phyloP scores from a whole-genome alignment of 148 eudicot genomes.

The Heliosperma pusillum region DNA sequence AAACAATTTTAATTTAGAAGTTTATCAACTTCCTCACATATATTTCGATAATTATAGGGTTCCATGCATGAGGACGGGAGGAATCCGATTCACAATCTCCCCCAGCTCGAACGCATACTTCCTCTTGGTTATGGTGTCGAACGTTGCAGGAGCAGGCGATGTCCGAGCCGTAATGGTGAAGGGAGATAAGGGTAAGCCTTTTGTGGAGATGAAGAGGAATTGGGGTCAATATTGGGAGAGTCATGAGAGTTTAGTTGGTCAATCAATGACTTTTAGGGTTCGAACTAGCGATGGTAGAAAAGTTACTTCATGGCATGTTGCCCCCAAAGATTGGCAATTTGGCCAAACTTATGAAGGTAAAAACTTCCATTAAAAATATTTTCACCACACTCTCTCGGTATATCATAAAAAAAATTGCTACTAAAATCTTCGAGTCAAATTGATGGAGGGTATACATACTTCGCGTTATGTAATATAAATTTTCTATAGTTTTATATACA shows the following conservation, averaged over 20 bases:
- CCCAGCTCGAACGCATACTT: constrained; percentile 47
- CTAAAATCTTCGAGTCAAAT: no score
- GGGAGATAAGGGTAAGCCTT: constrained; percentile 39
- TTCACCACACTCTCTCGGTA: no score
- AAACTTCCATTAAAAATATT: constrained; percentile 30
- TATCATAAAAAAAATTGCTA: no score
- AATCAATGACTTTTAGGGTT: constrained; percentile 48
- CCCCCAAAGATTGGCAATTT: constrained; percentile 51
- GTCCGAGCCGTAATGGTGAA: constrained; percentile 42
- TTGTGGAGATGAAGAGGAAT: constrained; percentile 48
- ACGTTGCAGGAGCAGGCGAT: constrained; percentile 80
- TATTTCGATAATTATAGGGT: constrained; percentile 36
- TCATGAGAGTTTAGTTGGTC: constrained; percentile 37
- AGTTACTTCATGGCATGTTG: constrained; percentile 42
- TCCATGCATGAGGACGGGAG: constrained; percentile 61
- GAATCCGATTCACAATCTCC: constrained; percentile 58
- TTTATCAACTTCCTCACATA: no score
- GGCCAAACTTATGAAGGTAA: constrained; percentile 66
- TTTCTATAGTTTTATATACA: no score
- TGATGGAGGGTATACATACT: no score
- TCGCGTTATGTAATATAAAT: no score
- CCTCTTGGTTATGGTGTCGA: constrained; percentile 47
- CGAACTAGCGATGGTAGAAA: constrained; percentile 45
- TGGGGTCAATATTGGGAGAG: constrained; percentile 76
- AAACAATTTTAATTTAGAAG: no score